phyloP scores from a whole-genome alignment of 2,329 filamentous ascomycete genomes.

The Sarocladium brachiariae region DNA sequence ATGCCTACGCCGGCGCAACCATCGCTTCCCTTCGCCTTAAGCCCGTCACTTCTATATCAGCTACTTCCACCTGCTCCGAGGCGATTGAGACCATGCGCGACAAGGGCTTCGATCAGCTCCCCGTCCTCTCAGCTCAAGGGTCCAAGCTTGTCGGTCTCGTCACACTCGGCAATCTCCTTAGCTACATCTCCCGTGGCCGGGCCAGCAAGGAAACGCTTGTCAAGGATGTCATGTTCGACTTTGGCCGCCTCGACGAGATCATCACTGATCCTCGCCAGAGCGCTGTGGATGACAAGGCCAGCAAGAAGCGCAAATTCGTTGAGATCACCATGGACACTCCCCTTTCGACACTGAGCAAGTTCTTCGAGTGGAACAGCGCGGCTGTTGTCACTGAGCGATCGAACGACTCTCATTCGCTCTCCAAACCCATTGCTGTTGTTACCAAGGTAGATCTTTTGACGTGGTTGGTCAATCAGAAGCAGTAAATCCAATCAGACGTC shows the following conservation, averaged over 20 bases:
- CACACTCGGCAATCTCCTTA: conserved; percentile 89
- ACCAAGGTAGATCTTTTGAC: conserved; percentile 94
- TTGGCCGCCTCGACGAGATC: conserved; percentile 78
- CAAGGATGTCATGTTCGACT: conserved; percentile 93
- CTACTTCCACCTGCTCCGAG: conserved; percentile 66
- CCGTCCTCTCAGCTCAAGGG: conserved; percentile 63
- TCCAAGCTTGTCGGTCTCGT: conserved; percentile 81
- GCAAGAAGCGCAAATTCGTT: conserved; percentile 66
- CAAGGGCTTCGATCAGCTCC: conserved; percentile 95
- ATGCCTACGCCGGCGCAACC: conserved; percentile 72
- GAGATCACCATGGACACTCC: conserved; percentile 91
- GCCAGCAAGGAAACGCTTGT: conserved; percentile 69
- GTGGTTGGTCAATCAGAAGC: conserved; percentile 71
- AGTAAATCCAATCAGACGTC: conserved; percentile 11
- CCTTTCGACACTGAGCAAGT: conserved; percentile 75
- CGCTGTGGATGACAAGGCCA: conserved; percentile 29
- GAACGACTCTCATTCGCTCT: conserved; percentile 45
- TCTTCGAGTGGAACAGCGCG: conserved; percentile 97
- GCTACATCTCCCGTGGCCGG: conserved; percentile 78
- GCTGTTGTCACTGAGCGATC: conserved; percentile 82
- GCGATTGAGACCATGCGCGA: conserved; percentile 98
- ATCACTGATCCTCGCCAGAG: conserved; percentile 78
- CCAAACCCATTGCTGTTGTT: conserved; percentile 80
- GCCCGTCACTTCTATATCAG: conserved; percentile 79
- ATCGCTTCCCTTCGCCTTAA: conserved; percentile 81